Evolutionary conservation across 1,284 basidiomycete genomes (phyloP).

Genomic region (Boletus albobrunnescens): DNA sequence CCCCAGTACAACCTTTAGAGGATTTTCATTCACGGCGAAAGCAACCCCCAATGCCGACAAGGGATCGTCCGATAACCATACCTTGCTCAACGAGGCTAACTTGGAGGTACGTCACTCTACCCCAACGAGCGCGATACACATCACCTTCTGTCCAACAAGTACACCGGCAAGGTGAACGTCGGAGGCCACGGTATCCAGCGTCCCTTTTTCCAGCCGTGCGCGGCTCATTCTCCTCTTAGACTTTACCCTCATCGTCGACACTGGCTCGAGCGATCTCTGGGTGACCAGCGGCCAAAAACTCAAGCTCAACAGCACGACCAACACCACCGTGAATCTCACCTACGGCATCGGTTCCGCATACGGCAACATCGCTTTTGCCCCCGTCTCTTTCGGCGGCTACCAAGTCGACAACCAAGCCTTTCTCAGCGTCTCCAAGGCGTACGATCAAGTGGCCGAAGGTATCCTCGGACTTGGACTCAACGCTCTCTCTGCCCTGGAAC

Average conservation of each 20-base stretch:
- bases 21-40: constrained; percentile 22
- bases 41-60: constrained; percentile 18
- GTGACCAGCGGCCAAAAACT: constrained; percentile 18
- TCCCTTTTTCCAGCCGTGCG: neutral
- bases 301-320: constrained; percentile 19
- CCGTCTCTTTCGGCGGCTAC: constrained; percentile 26
- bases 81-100: constrained; percentile 24
- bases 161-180: constrained; percentile 30
- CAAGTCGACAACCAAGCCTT: constrained; percentile 25
- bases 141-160: constrained; percentile 16
- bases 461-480: constrained; percentile 28
- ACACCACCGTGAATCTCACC: constrained; percentile 29
- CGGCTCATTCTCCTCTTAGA: constrained; percentile 13
- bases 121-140: too few species aligned
- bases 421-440: constrained; percentile 19
- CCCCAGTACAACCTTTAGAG: constrained; percentile 8
- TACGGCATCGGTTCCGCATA: constrained; percentile 31
- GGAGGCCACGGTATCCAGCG: constrained; percentile 26
- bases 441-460: constrained; percentile 18
- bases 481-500: constrained; percentile 24
- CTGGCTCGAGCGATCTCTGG: constrained; percentile 33
- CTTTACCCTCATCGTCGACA: constrained; percentile 28
- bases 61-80: constrained; percentile 22
- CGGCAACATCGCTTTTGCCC: constrained; percentile 23
- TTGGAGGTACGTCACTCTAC: constrained; percentile 24